Evolutionary conservation across 495 filamentous ascomycete species (phyloP).

Genomic region (Lindgomyces ingoldianus): DNA sequence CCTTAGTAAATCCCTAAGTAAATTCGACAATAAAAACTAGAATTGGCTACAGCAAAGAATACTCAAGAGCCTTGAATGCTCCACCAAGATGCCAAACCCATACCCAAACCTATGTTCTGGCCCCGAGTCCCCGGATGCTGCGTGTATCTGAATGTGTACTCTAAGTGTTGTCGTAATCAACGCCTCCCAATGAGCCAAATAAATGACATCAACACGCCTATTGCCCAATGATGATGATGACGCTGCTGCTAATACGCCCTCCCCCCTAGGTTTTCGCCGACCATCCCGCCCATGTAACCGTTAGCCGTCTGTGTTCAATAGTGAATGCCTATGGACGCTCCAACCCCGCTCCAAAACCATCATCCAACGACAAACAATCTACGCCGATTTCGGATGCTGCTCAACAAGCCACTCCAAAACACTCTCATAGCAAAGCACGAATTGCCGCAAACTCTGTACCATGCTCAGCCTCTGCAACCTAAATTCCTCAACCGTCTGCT

Average conservation of each 20-base stretch:
- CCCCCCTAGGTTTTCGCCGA: neutral
- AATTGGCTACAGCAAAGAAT: neutral
- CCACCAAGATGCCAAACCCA: neutral
- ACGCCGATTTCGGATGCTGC: conserved; percentile 44
- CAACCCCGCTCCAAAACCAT: neutral
- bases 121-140: neutral
- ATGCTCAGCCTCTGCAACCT: conserved; percentile 86
- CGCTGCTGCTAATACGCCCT: neutral
- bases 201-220: neutral
- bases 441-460: conserved; percentile 95
- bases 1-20: neutral
- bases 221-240: neutral
- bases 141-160: neutral
- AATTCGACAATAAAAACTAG: neutral
- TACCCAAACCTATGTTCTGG: neutral
- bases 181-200: conserved; percentile 11
- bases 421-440: conserved; percentile 94
- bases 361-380: neutral
- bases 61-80: neutral
- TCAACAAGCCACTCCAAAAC: conserved; percentile 81
- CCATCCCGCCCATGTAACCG: neutral
- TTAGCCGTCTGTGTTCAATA: too few species aligned
- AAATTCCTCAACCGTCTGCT: conserved; percentile 86
- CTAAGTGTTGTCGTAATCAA: neutral
- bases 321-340: too few species aligned